Conservation (phyloP, 805 yeast species). For the Isabelozyma rhagii region DNA sequence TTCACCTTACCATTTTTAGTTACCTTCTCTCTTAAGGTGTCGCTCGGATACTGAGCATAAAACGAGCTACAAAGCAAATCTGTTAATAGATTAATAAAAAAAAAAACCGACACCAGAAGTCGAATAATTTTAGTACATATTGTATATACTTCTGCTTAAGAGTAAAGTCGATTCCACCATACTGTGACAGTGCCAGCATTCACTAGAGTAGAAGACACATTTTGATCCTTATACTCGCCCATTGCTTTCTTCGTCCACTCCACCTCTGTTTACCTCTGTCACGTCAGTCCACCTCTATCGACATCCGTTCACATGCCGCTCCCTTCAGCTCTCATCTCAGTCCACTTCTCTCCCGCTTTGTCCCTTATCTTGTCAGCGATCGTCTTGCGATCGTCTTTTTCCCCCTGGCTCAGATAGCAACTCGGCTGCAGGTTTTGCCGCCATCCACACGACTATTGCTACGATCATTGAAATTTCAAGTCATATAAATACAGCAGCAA, state of each 20-base stretch:
- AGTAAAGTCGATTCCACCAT: no score
- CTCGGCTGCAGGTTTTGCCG: neutral
- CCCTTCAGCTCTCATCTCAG: neutral
- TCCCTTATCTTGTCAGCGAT: neutral
- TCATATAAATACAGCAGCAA: neutral
- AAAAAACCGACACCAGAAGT: no score
- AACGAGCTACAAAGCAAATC: neutral
- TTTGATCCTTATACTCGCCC: no score
- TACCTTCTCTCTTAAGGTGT: slow-evolving; percentile 60
- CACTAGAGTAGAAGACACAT: no score
- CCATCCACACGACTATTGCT: neutral
- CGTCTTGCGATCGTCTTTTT: no score
- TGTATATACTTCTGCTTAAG: no score
- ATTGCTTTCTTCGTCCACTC: no score
- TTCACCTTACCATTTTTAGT: slow-evolving; percentile 73
- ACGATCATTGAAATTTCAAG: neutral
- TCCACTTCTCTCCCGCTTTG: neutral
- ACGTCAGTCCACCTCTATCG: no score
- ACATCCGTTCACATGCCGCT: neutral
- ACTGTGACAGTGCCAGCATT: no score
- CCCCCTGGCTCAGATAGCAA: neutral
- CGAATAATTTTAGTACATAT: no score
- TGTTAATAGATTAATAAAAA: no score
- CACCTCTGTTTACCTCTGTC: no score
- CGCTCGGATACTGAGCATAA: slow-evolving; percentile 25